Percentiles rank a stretch among this genome's conserved stretches.
These are phyloP conservation scores for Thalassiosira tumida DNA, from an alignment of 352 stramenopile species.

Conservation along the genomic window DNA sequence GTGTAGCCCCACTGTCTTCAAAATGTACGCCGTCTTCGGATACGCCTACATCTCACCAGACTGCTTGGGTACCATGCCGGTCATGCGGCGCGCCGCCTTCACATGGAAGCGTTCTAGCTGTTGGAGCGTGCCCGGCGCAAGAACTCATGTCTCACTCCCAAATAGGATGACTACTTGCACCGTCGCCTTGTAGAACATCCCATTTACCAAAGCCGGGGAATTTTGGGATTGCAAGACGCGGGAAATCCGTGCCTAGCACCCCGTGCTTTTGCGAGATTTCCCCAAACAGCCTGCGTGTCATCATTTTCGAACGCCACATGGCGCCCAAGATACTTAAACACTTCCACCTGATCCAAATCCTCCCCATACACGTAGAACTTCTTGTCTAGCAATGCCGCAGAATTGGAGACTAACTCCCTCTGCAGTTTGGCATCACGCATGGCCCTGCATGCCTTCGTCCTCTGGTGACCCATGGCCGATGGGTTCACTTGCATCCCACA, in stretches of 20 bases:
- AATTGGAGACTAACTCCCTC: neutral
- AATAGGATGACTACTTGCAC: too few species aligned
- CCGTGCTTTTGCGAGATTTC: slow-evolving; percentile 50
- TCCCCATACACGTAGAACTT: neutral
- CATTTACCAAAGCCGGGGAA: too few species aligned
- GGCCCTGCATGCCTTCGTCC: neutral
- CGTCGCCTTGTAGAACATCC: too few species aligned
- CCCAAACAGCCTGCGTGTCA: slow-evolving; percentile 47
- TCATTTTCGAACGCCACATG: slow-evolving; percentile 26
- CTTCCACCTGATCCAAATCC: slow-evolving; percentile 26
- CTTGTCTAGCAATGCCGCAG: neutral
- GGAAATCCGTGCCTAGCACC: slow-evolving; percentile 31
- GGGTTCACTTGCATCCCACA: slow-evolving; percentile 13
- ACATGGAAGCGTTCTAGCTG: too few species aligned
- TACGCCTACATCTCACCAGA: too few species aligned
- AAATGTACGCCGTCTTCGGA: too few species aligned
- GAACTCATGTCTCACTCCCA: too few species aligned
- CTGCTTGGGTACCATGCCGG: too few species aligned
- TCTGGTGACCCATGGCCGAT: neutral
- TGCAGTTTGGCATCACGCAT: neutral
- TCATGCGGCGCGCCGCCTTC: too few species aligned
- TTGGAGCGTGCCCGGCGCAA: too few species aligned
- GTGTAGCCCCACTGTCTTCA: too few species aligned
- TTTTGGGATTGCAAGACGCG: slow-evolving; percentile 20
- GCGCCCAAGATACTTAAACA: slow-evolving; percentile 58